Evolutionary conservation across 371 early-diverging fungal genomes (phyloP), one percentile per base, ranked within the genome.

Genomic region (Cokeromyces recurvatus): DNA sequence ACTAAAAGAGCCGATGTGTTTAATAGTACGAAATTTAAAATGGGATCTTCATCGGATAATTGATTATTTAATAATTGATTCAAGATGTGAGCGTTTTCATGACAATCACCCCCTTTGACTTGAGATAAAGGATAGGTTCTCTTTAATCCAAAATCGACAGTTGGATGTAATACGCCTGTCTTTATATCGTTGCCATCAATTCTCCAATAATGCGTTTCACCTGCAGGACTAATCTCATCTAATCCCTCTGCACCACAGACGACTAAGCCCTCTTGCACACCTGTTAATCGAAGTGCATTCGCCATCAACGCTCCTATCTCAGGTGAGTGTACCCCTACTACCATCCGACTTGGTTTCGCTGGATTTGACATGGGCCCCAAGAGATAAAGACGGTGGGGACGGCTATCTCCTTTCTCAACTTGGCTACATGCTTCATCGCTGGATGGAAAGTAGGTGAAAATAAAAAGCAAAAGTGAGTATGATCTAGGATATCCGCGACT

Each of bases 361-460:
- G 97, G 97, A 59, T 94, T 95, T 32, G 78, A 85, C 68, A 96
- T 74, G 2, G 97, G 98, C 0, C 98, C 98, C 20, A 96, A n/a
- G 93, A 58, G 55, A 96, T 97, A 77, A 97, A 94, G 7, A 95
- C 35, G 0, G 97, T 92, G 10, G 93, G 90, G 7, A 96, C 70
- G 20, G 93, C 96, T n/a, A 96, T 71, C 55, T 97, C 93, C 32
- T 82, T 82, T 21, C 98, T 78, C 9, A 87, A 65, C 17, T 59
- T 58, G 7, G 92, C 89, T 17, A 94, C 85, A 39, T 85, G 70
- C 41, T 84, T 85, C 94, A 95, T 91, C 32, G 92, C 85, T 12
- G 96, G 94, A 59, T 97, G 95, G 61, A 89, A 97, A 0, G 72
- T 82, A 58, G 89, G 92, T 12, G 97, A 84, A 58, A 94, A 96